phyloP scores from a whole-genome alignment of 164 flowering plant species.

The Nymphaea thermarum region DNA sequence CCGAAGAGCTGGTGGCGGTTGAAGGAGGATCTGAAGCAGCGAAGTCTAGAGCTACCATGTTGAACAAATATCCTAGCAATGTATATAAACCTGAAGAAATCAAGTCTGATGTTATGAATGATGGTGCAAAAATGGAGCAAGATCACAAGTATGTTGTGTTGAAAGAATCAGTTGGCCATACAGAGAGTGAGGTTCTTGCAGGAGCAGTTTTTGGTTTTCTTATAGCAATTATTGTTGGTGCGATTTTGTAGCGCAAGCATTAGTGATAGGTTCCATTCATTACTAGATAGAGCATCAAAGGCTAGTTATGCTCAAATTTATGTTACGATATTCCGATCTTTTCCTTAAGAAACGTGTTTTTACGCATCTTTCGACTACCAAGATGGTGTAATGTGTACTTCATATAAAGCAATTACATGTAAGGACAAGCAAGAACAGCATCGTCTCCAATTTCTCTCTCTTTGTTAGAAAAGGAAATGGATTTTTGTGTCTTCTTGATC shows the following conservation, averaged over 20 bases:
- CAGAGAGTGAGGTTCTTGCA: slow-evolving; percentile 63
- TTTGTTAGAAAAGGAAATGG: too few species aligned
- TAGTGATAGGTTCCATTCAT: background rate
- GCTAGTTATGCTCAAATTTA: too few species aligned
- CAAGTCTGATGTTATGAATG: background rate
- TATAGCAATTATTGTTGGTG: slow-evolving; percentile 37
- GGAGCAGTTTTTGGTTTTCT: slow-evolving; percentile 69
- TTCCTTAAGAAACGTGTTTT: too few species aligned
- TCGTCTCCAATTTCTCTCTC: too few species aligned
- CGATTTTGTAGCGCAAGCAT: slow-evolving; percentile 10
- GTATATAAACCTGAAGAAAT: background rate
- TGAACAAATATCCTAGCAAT: slow-evolving; percentile 2
- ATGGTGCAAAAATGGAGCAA: slow-evolving; percentile 7
- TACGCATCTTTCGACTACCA: too few species aligned
- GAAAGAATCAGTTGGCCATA: slow-evolving; percentile 77
- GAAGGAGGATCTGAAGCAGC: slow-evolving; percentile 8
- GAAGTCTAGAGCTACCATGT: slow-evolving; percentile 7
- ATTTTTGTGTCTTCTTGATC: too few species aligned
- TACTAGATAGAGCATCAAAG: too few species aligned
- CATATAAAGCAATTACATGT: too few species aligned
- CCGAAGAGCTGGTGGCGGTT: background rate
- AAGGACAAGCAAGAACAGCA: too few species aligned
- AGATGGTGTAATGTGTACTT: too few species aligned
- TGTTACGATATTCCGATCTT: too few species aligned
- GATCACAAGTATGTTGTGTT: slow-evolving; percentile 8